phyloP scores from a whole-genome alignment of 208 protist species.

The Trypanosoma rangeli region DNA sequence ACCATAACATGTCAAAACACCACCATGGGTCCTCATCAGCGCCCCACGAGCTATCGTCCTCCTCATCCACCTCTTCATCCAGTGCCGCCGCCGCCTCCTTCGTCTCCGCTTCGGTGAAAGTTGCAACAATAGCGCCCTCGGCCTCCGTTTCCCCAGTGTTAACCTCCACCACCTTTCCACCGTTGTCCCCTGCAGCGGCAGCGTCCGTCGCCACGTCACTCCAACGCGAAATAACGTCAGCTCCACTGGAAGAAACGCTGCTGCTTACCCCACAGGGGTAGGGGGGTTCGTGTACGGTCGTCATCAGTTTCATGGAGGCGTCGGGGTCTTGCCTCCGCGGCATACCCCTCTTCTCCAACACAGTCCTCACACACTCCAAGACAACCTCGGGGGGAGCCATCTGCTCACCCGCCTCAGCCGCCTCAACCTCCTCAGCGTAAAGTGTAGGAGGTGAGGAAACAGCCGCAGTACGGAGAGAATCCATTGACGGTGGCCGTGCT shows the following conservation, averaged over 20 bases:
- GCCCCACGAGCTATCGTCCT: conserved; percentile 13
- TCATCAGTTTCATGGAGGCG: neutral
- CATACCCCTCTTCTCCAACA: conserved; percentile 10
- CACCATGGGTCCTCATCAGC: conserved; percentile 27
- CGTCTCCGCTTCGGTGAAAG: neutral
- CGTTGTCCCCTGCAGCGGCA: too few relatives aligned
- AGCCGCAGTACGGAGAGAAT: neutral
- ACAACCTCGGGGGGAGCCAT: neutral
- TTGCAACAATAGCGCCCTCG: too few relatives aligned
- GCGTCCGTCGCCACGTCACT: too few relatives aligned
- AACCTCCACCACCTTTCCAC: neutral
- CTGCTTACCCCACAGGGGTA: too few relatives aligned
- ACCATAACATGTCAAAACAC: conserved; percentile 23
- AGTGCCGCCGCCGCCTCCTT: neutral
- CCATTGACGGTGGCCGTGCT: neutral
- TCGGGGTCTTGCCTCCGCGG: neutral
- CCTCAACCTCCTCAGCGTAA: neutral
- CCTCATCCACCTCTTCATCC: conserved; percentile 6
- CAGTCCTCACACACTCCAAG: conserved; percentile 11
- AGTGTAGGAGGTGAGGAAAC: too few relatives aligned
- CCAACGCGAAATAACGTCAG: too few relatives aligned
- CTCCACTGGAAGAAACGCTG: too few relatives aligned
- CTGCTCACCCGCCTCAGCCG: neutral
- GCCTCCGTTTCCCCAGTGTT: neutral
- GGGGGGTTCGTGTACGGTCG: too few relatives aligned